phyloP scores from a whole-genome alignment of 306 rosid genomes.

The Malus sieversii region DNA sequence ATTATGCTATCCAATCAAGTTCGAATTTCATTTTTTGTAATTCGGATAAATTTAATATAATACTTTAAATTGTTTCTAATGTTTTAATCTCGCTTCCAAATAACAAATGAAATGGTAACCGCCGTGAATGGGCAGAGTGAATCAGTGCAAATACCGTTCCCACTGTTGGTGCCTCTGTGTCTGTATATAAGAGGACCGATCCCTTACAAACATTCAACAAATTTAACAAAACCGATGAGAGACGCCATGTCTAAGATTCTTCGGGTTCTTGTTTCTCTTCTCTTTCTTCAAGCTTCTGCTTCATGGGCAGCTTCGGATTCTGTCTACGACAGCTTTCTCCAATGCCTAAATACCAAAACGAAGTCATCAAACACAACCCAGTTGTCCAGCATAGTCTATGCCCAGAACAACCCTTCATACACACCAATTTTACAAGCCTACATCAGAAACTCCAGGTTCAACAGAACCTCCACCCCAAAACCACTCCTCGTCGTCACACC shows the following conservation, averaged over 20 bases:
- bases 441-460: constrained; percentile 68
- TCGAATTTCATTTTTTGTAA: too few species aligned
- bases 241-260: not conserved
- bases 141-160: not conserved
- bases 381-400: constrained; percentile 26
- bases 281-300: constrained; percentile 17
- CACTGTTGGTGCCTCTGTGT: not conserved
- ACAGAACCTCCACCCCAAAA: constrained; percentile 56
- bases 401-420: constrained; percentile 38
- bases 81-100: too few species aligned
- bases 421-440: constrained; percentile 57
- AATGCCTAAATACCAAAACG: constrained; percentile 40
- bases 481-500: constrained; percentile 63
- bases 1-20: too few species aligned
- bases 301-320: constrained; percentile 34
- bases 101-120: too few species aligned
- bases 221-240: not conserved
- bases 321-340: constrained; percentile 33
- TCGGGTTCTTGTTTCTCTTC: constrained; percentile 13
- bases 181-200: not conserved
- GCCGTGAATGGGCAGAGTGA: too few species aligned
- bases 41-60: too few species aligned
- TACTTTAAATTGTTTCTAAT: too few species aligned
- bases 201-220: not conserved
- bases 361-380: constrained; percentile 3